Evolutionary conservation across 352 stramenopile genomes (phyloP).

Genomic region (Phytophthora melonis): DNA sequence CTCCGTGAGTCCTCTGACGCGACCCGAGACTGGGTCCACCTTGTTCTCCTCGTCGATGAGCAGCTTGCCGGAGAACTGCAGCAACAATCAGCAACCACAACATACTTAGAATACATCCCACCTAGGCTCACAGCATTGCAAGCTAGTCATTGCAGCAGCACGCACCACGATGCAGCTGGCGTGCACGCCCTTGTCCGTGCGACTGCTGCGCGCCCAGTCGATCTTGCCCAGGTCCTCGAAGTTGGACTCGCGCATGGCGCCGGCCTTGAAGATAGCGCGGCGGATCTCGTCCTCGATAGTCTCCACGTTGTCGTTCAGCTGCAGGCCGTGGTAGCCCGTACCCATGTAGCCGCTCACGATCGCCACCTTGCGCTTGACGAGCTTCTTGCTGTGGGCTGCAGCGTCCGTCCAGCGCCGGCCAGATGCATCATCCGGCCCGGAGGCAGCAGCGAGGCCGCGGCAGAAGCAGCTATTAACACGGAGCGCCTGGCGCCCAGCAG

Average conservation of each 20-base stretch:
- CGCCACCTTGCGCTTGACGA: constrained; percentile 91
- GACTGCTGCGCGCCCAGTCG: constrained; percentile 89
- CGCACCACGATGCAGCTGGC: constrained; percentile 89
- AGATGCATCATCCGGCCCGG: neutral
- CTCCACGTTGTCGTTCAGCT: constrained; percentile 80
- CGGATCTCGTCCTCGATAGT: constrained; percentile 91
- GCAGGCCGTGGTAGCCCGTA: constrained; percentile 79
- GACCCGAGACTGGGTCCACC: constrained; percentile 64
- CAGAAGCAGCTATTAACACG: constrained; percentile 18
- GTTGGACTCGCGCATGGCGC: constrained; percentile 90
- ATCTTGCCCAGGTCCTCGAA: constrained; percentile 91
- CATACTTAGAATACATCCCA: neutral
- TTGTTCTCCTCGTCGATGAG: constrained; percentile 81
- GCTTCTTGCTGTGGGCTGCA: constrained; percentile 19
- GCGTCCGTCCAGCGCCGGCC: constrained; percentile 11
- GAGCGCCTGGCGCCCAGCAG: constrained; percentile 13
- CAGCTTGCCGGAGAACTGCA: constrained; percentile 89
- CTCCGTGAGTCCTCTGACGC: constrained; percentile 66
- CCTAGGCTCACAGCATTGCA: neutral
- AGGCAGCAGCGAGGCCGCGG: constrained; percentile 15
- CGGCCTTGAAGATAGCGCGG: constrained; percentile 76
- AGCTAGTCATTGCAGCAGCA: constrained; percentile 15
- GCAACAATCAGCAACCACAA: constrained; percentile 4
- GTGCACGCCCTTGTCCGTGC: constrained; percentile 94
- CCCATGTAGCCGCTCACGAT: constrained; percentile 89